These are phyloP conservation scores for Candida patagonica DNA, from an alignment of 805 yeast species.

Conservation along the genomic window DNA sequence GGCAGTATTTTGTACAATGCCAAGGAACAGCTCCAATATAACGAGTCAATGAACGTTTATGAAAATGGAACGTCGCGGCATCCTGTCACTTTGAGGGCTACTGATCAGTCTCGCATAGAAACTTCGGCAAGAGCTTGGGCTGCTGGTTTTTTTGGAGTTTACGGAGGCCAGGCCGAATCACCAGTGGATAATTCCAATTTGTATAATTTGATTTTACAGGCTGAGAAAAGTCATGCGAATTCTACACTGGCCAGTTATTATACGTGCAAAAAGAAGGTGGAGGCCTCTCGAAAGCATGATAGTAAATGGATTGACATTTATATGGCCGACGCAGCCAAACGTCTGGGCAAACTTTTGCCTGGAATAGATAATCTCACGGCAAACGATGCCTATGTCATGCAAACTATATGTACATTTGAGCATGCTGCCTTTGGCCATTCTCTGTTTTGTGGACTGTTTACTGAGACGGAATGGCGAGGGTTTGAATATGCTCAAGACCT, in stretches of 20 bases:
- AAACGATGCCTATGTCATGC: conserved; percentile 43
- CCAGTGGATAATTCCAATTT: conserved; percentile 22
- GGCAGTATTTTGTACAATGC: conserved; percentile 30
- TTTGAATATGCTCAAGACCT: conserved; percentile 55
- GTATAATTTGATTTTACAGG: conserved; percentile 27
- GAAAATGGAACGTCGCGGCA: conserved; percentile 27
- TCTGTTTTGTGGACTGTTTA: conserved; percentile 57
- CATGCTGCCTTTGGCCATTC: conserved; percentile 61
- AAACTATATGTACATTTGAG: conserved; percentile 66
- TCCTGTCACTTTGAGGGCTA: conserved; percentile 30
- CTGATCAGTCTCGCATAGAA: conserved; percentile 31
- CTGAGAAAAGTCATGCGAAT: conserved; percentile 26
- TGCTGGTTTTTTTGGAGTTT: conserved; percentile 34
- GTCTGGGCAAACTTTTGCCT: conserved; percentile 44
- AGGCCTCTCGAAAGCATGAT: conserved; percentile 22
- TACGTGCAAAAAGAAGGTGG: conserved; percentile 30
- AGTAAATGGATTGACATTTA: conserved; percentile 34
- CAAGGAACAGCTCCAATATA: conserved; percentile 21
- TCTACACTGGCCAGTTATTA: conserved; percentile 32
- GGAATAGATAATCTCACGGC: conserved; percentile 36
- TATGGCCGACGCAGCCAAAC: conserved; percentile 43
- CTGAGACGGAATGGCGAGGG: conserved; percentile 55
- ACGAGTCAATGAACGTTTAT: conserved; percentile 21
- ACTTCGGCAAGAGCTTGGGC: conserved; percentile 36
- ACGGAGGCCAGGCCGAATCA: conserved; percentile 25